These are phyloP conservation scores for Amphirosellinia nigrospora DNA, from an alignment of 495 filamentous ascomycete species.

Conservation along the genomic window DNA sequence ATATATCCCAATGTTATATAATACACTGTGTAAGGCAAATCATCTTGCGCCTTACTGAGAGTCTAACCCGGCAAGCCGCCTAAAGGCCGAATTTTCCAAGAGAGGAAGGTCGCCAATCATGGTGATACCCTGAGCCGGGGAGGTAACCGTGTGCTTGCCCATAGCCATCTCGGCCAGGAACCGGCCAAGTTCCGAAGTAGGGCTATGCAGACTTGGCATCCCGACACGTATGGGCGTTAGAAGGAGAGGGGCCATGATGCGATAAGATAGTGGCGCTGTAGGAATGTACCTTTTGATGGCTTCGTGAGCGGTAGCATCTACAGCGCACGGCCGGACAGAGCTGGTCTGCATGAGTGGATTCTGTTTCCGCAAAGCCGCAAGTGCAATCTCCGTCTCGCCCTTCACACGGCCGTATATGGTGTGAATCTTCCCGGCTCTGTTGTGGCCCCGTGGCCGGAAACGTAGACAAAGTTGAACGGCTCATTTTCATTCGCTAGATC, in stretches of 20 bases:
- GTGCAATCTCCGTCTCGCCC: slow-evolving; percentile 63
- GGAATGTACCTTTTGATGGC: slow-evolving; percentile 58
- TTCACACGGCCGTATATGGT: slow-evolving; percentile 64
- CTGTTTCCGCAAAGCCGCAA: slow-evolving; percentile 48
- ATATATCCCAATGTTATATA: not conserved
- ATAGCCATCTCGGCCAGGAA: slow-evolving; percentile 64
- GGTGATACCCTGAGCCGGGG: slow-evolving; percentile 31
- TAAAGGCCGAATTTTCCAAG: slow-evolving; percentile 35
- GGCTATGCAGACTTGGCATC: slow-evolving; percentile 41
- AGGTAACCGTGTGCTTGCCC: slow-evolving; percentile 45
- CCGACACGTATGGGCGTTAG: slow-evolving; percentile 24
- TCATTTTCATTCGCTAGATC: slow-evolving; percentile 46
- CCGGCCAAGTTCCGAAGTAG: slow-evolving; percentile 48
- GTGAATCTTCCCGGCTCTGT: slow-evolving; percentile 57
- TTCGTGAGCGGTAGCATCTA: slow-evolving; percentile 56
- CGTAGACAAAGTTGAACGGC: slow-evolving; percentile 71
- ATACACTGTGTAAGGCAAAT: not conserved
- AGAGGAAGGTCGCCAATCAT: slow-evolving; percentile 39
- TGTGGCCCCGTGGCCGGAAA: slow-evolving; percentile 66
- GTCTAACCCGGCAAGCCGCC: slow-evolving; percentile 31
- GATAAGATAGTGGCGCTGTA: slow-evolving; percentile 19
- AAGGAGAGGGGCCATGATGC: slow-evolving; percentile 30
- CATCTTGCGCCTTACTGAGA: slow-evolving; percentile 7
- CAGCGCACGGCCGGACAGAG: slow-evolving; percentile 58
- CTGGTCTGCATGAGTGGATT: slow-evolving; percentile 54